Evolutionary conservation across 768 basidiomycete species (phyloP), one percentile per base, ranked within the genome.

Genomic region (Calocera cornea): DNA sequence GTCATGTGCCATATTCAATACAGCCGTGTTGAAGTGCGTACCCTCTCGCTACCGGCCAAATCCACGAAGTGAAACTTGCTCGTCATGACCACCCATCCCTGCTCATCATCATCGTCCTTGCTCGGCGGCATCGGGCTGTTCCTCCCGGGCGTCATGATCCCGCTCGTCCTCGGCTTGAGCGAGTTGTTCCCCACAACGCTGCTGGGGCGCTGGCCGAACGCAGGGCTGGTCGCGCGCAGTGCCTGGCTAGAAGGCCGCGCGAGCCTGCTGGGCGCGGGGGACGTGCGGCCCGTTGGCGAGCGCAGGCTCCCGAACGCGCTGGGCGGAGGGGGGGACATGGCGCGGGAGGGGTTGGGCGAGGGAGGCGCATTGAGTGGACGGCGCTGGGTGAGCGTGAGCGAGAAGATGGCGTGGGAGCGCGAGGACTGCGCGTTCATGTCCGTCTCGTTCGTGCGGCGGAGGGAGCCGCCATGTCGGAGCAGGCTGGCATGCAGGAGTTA

Each of bases 1-100:
- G 73, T 69, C 66, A 29, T 67, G 24, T 69, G 66, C 65, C 68
- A 68, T 22, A 17, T 67, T 54, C 64, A 69, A 41, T 19, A 67
- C 27, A 64, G 17, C 47, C 14, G 0, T 1, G 10, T 10, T 41
- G 40, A 36, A 68, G 41, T 31, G 79, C 87, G 75, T 76, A 93
- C 90, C 72, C 97, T 80, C 80, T 99, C 97, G 41, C 92, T 95
- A 41, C 97, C 97, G 31, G 97, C 97, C 73, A 99, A 78, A 79
- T 99, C 97, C 31, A 99, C 97, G 71, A 97, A 97, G 77, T 99
- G 95, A 78, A 98, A 97, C 75, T 99, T 99, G 54, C 92, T 94
- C 40, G 89, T 86, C 44, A 95, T 84, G 0, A 92, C 94, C 16
- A 88, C 81, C 92, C 93, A 97, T 69, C 93, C 91, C 1, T 90